phyloP scores from a whole-genome alignment of 305 asterid species.

The Fraxinus platypoda region DNA sequence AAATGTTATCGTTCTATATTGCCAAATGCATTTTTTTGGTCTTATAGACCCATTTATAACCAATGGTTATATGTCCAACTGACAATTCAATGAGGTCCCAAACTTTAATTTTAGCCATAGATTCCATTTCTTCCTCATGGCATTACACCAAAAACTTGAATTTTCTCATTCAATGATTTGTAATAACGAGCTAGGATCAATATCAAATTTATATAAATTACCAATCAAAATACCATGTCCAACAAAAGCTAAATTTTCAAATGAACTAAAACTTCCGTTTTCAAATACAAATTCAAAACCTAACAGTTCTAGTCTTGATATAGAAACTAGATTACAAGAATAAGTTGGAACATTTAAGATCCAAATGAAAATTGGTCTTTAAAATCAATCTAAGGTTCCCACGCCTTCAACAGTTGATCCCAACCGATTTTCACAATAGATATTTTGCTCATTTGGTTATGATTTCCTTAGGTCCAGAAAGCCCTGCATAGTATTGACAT shows the following conservation, averaged over 20 bases:
- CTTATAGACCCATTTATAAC: too few relatives aligned
- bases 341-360: background rate
- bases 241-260: background rate
- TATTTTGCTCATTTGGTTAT: background rate
- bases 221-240: too few relatives aligned
- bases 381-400: background rate
- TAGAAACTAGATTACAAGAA: slow-evolving; percentile 9
- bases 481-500: background rate
- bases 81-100: too few relatives aligned
- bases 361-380: background rate
- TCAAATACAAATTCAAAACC: background rate
- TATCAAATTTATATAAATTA: too few relatives aligned
- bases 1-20: too few relatives aligned
- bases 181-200: too few relatives aligned
- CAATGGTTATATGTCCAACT: too few relatives aligned
- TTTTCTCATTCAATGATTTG: too few relatives aligned
- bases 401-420: slow-evolving; percentile 3
- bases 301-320: background rate
- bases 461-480: background rate
- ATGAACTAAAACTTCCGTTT: background rate
- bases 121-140: too few relatives aligned
- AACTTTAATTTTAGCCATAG: too few relatives aligned
- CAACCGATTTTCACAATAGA: background rate
- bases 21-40: too few relatives aligned
- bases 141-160: too few relatives aligned